Percentiles rank a stretch among this genome's conserved stretches.
Conservation (phyloP, 257 asterid genomes). For the Przewalskia tangutica region DNA sequence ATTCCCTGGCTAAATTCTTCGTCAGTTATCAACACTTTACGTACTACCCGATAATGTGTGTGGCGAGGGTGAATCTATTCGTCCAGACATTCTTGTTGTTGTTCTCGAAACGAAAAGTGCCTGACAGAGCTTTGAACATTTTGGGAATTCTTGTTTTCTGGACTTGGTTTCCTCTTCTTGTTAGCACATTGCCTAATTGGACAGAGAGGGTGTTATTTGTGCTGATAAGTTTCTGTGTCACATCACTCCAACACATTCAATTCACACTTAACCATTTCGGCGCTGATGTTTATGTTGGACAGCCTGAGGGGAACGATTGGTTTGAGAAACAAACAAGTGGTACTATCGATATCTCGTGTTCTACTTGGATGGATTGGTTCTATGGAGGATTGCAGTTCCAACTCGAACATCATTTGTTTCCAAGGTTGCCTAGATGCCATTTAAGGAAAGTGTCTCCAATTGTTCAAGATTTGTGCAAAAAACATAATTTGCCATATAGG, state of each 20-base stretch:
- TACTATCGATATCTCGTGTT: slow-evolving; percentile 61
- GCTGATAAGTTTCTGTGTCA: slow-evolving; percentile 42
- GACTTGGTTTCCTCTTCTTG: slow-evolving; percentile 84
- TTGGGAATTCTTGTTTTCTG: slow-evolving; percentile 64
- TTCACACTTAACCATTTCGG: slow-evolving; percentile 81
- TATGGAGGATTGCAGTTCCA: slow-evolving; percentile 86
- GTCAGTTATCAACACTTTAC: slow-evolving; percentile 72
- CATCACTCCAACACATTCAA: slow-evolving; percentile 70
- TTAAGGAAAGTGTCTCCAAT: slow-evolving; percentile 63
- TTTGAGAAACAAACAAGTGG: slow-evolving; percentile 81
- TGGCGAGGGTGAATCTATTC: slow-evolving; percentile 68
- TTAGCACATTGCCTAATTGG: slow-evolving; percentile 65
- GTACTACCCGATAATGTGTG: slow-evolving; percentile 62
- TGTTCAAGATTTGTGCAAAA: slow-evolving; percentile 69
- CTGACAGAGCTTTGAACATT: slow-evolving; percentile 60
- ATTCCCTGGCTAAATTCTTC: slow-evolving; percentile 42
- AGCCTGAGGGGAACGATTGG: slow-evolving; percentile 78
- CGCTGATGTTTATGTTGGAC: slow-evolving; percentile 60
- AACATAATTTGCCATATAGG: slow-evolving; percentile 63
- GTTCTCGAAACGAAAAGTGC: slow-evolving; percentile 48
- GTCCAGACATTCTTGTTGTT: slow-evolving; percentile 61
- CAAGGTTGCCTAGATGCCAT: slow-evolving; percentile 83
- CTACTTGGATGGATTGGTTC: slow-evolving; percentile 76
- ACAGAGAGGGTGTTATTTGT: slow-evolving; percentile 50
- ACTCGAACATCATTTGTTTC: slow-evolving; percentile 85